Evolutionary conservation across 2,329 filamentous ascomycete genomes (phyloP).

Genomic region (Teratosphaeria nubilosa): DNA sequence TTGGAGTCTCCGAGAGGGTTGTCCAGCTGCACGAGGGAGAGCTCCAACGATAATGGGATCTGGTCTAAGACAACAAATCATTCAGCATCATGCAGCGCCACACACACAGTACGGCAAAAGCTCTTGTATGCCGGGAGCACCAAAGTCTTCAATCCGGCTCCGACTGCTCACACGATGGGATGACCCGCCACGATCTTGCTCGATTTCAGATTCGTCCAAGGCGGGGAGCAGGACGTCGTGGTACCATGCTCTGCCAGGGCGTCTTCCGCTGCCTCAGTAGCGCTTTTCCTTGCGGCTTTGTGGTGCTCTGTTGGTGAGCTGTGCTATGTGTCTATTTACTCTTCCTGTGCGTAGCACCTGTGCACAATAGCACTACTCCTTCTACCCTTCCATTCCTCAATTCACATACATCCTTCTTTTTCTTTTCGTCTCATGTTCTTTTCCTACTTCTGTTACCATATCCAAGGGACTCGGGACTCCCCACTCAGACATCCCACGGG

Average conservation of each 20-base stretch:
- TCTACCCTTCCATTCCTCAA: slow-evolving; percentile 4
- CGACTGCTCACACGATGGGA: background rate
- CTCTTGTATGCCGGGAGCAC: background rate
- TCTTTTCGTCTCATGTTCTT: background rate
- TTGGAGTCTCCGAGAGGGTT: background rate
- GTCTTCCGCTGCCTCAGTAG: slow-evolving; percentile 2
- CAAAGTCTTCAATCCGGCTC: background rate
- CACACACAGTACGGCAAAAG: background rate
- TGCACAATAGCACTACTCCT: slow-evolving; percentile 7
- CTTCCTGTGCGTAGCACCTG: slow-evolving; percentile 8
- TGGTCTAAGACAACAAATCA: slow-evolving; percentile 4
- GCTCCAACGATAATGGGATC: background rate
- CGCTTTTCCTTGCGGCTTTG: slow-evolving; percentile 20
- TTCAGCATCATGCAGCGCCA: background rate
- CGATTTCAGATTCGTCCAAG: background rate
- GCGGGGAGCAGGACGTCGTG: slow-evolving; percentile 7
- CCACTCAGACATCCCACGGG: slow-evolving; percentile 2
- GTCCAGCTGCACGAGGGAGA: background rate
- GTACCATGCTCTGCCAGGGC: slow-evolving; percentile 16
- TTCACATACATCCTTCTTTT: slow-evolving; percentile 3
- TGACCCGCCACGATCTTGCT: slow-evolving; percentile 1
- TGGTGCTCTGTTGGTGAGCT: slow-evolving; percentile 5
- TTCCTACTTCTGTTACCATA: background rate
- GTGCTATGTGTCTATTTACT: slow-evolving; percentile 9
- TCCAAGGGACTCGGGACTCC: background rate